Base-by-base conservation (phyloP, 2,329 filamentous ascomycete species). In the Colletotrichum sublineola region DNA sequence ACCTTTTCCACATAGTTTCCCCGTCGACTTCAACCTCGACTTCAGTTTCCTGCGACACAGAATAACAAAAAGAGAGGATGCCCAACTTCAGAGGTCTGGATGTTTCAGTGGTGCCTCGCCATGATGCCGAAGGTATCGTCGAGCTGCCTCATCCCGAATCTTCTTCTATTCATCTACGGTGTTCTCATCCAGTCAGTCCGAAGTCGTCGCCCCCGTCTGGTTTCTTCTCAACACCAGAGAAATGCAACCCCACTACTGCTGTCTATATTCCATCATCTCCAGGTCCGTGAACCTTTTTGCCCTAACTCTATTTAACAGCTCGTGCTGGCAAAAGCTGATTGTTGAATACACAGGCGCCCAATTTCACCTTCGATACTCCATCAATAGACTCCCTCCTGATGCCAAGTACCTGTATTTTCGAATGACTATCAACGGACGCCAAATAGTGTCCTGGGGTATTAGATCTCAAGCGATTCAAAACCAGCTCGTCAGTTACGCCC, bases 251-350 rank as follows among this genome's bases (percentile, higher is more conserved):
- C 1, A 82, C 78, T 5, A 80, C 86, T 31, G 88, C 88, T 1
- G 87, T 90, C 44, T 90, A 90, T 74, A 83, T 90, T 15, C 87
- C 88, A 2, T 89, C 88, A 0, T 76, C 83, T 4, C 83, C 87
- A 77, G 87, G 88, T 88, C 77, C 68, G 78, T 46, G 7, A 20
- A 20, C 8, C 18, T 61, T n/a, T 31, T 40, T 11, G 4, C 48
- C 5, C 29, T 31, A 36, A 29, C 29, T 46, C 40, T 20, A 20
- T 3, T 5, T 29, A 38, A 48, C 24, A 40, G 2, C 20, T 20
- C 20, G 14, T 5, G 8, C 31, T 36, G 36, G 42, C 57, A 44
- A 20, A 15, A 6, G n/a, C 63, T 74, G 24, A 75, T 61, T 76
- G 20, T 50, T 24, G 6, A 40, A 11, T 15, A 11, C 18, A 5